A percentile compares a stretch with the other conserved stretches of the same genome.
phyloP scores from a whole-genome alignment of 202 grass and related monocot species.

The Hordeum pubiflorum region DNA sequence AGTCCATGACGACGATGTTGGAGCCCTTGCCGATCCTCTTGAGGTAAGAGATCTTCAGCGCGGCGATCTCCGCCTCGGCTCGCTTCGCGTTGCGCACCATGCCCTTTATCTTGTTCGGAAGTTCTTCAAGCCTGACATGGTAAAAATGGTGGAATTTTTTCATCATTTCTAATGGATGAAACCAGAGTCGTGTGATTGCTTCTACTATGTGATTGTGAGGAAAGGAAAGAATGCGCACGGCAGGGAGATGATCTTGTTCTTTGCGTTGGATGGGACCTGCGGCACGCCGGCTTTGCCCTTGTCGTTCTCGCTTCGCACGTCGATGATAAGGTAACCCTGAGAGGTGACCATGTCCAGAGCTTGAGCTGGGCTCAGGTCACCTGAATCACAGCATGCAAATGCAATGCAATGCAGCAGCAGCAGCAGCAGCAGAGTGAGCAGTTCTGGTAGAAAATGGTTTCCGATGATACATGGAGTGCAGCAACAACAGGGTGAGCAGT shows the following conservation, averaged over 20 bases:
- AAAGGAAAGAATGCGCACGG: slow-evolving; percentile 30
- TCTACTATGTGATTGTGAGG: background rate
- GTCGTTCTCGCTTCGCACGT: slow-evolving; percentile 77
- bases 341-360: slow-evolving; percentile 54
- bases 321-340: slow-evolving; percentile 65
- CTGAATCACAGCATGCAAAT: slow-evolving; percentile 23
- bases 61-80: slow-evolving; percentile 75
- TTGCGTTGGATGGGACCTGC: slow-evolving; percentile 54
- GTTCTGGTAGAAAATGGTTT: background rate
- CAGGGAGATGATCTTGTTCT: slow-evolving; percentile 73
- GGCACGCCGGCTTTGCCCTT: slow-evolving; percentile 85
- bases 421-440: background rate
- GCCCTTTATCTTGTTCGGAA: slow-evolving; percentile 68
- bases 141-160: background rate
- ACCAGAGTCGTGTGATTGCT: background rate
- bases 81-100: slow-evolving; percentile 63
- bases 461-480: background rate
- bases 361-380: slow-evolving; percentile 62
- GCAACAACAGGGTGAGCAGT: no score
- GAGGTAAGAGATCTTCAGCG: slow-evolving; percentile 86
- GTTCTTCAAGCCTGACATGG: slow-evolving; percentile 62
- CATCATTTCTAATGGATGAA: background rate
- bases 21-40: slow-evolving; percentile 76
- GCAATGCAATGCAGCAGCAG: background rate
- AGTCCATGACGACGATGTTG: slow-evolving; percentile 83